A percentile compares a stretch with the other conserved stretches of the same genome.
phyloP scores from a whole-genome alignment of 2,329 filamentous ascomycete species.

The Aspergillus intermedius region DNA sequence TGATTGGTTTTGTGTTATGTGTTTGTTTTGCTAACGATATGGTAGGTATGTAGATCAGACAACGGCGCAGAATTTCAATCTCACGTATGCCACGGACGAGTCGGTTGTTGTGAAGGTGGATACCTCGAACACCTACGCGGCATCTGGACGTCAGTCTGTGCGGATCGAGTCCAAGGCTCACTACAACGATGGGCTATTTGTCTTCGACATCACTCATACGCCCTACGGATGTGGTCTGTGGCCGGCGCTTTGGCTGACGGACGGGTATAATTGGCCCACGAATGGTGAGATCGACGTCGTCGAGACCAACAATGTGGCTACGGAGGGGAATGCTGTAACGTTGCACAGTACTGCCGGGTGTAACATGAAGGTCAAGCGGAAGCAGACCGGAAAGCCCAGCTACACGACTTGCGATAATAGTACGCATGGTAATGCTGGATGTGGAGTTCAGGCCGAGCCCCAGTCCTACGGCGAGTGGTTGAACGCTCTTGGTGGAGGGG shows the following conservation, averaged over 20 bases:
- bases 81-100: constrained; percentile 53
- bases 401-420: constrained; percentile 47
- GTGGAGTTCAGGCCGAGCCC: constrained; percentile 43
- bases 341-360: constrained; percentile 54
- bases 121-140: constrained; percentile 52
- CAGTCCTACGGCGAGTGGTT: constrained; percentile 47
- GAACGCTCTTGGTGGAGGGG: constrained; percentile 51
- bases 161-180: constrained; percentile 55
- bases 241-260: constrained; percentile 61
- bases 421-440: constrained; percentile 52
- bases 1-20: constrained; percentile 11
- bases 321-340: constrained; percentile 53
- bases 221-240: constrained; percentile 59
- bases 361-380: constrained; percentile 49
- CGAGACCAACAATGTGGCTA: constrained; percentile 52
- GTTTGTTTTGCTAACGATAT: background rate
- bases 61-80: constrained; percentile 41
- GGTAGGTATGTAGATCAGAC: constrained; percentile 35
- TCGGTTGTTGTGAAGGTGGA: constrained; percentile 57
- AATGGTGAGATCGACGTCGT: constrained; percentile 61
- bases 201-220: constrained; percentile 60
- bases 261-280: constrained; percentile 55
- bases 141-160: constrained; percentile 57
- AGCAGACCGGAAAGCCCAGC: constrained; percentile 44
- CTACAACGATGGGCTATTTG: constrained; percentile 59